These are phyloP conservation scores for Brasilioporus rufonigricans DNA, from an alignment of 768 basidiomycete genomes.

Conservation along the genomic window DNA sequence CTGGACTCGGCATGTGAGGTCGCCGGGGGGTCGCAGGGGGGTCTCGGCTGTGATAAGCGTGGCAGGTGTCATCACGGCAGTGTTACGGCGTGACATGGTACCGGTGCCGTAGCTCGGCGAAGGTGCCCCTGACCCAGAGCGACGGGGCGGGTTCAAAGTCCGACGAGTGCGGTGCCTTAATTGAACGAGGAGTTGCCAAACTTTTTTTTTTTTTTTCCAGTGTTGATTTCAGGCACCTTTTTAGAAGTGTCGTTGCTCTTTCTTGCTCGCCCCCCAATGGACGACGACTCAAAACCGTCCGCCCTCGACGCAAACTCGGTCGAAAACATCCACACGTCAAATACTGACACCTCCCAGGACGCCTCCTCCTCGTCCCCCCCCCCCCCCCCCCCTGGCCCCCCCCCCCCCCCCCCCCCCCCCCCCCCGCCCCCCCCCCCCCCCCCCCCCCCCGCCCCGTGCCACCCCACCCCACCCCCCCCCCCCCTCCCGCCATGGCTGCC, in stretches of 20 bases:
- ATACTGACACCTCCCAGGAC: not conserved
- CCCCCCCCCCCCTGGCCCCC: too few relatives aligned
- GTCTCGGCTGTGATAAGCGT: constrained; percentile 18
- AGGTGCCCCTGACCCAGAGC: constrained; percentile 33
- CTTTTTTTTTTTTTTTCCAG: not conserved
- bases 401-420: too few relatives aligned
- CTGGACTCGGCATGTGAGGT: not conserved
- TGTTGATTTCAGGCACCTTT: constrained; percentile 34
- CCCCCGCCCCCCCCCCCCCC: too few relatives aligned
- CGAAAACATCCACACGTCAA: not conserved
- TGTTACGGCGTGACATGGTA: constrained; percentile 22
- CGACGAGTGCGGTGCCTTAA: constrained; percentile 36
- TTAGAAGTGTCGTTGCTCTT: constrained; percentile 35
- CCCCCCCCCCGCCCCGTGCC: too few relatives aligned
- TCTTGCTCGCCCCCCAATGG: constrained; percentile 28
- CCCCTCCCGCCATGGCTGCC: constrained; percentile 30
- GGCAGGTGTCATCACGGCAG: constrained; percentile 16
- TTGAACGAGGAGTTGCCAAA: constrained; percentile 29
- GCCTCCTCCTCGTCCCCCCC: not conserved
- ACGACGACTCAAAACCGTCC: constrained; percentile 35
- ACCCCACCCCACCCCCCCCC: constrained; percentile 5
- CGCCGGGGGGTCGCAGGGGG: constrained; percentile 23
- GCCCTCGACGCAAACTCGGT: constrained; percentile 22
- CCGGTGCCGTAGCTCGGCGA: constrained; percentile 38
- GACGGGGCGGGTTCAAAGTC: constrained; percentile 26